phyloP scores from a whole-genome alignment of 768 basidiomycete genomes.

The Lactarius evosmus region DNA sequence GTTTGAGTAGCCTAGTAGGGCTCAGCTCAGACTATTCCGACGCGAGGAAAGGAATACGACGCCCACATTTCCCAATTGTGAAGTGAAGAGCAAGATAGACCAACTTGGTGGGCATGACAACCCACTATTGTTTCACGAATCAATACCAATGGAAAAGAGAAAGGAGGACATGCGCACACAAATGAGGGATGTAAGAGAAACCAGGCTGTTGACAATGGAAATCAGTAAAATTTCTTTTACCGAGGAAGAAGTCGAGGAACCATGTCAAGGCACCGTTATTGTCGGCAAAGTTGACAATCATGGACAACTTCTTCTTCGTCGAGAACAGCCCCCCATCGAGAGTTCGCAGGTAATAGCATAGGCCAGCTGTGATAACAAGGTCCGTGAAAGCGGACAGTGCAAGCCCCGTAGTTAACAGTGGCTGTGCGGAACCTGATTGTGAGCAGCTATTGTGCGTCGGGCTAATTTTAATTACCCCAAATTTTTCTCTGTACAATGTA shows the following conservation, averaged over 20 bases:
- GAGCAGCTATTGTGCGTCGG: neutral
- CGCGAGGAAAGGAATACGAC: neutral
- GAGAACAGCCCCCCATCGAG: slow-evolving; percentile 14
- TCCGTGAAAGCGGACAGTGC: slow-evolving; percentile 20
- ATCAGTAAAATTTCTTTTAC: neutral
- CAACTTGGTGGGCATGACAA: slow-evolving; percentile 9
- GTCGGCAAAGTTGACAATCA: slow-evolving; percentile 18
- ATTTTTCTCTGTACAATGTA: neutral
- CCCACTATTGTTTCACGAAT: slow-evolving; percentile 13
- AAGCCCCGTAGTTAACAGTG: slow-evolving; percentile 15
- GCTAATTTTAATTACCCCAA: slow-evolving; percentile 1
- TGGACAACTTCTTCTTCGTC: slow-evolving; percentile 19
- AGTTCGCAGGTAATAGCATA: slow-evolving; percentile 23
- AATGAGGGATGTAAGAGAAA: slow-evolving; percentile 12
- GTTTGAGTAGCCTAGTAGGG: slow-evolving; percentile 20
- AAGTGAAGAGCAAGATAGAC: slow-evolving; percentile 23
- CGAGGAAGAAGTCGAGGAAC: neutral
- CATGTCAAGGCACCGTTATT: slow-evolving; percentile 24
- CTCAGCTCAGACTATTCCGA: neutral
- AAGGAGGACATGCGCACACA: neutral
- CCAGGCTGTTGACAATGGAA: slow-evolving; percentile 1
- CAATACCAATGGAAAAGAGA: neutral
- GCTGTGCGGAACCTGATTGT: neutral
- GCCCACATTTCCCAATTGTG: slow-evolving; percentile 23
- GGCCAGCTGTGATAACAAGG: slow-evolving; percentile 10